Conservation (phyloP, 257 asterid species). For the Solanum boliviense region DNA sequence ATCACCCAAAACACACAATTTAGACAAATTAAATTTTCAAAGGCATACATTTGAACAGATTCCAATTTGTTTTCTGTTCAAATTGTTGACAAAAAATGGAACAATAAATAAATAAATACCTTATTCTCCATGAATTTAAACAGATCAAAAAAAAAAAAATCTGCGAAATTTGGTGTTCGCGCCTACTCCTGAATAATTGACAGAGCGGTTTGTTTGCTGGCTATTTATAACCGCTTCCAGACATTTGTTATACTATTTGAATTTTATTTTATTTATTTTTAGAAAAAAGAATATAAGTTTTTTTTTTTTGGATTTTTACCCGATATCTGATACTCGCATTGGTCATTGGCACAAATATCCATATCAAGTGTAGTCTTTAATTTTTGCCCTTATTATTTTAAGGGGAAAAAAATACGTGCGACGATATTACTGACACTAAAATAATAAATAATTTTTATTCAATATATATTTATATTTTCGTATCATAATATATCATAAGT, state of each 20-base stretch:
- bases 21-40: neutral
- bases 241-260: neutral
- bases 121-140: neutral
- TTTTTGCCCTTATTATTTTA: too few species aligned
- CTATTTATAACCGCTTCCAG: neutral
- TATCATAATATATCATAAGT: too few species aligned
- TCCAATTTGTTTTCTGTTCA: neutral
- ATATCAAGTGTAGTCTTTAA: too few species aligned
- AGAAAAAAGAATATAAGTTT: too few species aligned
- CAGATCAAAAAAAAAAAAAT: neutral
- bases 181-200: neutral
- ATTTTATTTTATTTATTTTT: too few species aligned
- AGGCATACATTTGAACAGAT: neutral
- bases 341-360: too few species aligned
- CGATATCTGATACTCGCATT: rapidly evolving
- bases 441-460: too few species aligned
- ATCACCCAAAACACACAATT: neutral
- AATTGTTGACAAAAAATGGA: neutral
- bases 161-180: neutral
- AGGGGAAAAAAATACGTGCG: neutral
- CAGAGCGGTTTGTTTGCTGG: neutral
- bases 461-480: too few species aligned
- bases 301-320: too few species aligned
- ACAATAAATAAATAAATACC: neutral
- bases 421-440: too few species aligned